Evolutionary conservation across 2,329 filamentous ascomycete genomes (phyloP).

Genomic region (Pseudogymnoascus sp.): DNA sequence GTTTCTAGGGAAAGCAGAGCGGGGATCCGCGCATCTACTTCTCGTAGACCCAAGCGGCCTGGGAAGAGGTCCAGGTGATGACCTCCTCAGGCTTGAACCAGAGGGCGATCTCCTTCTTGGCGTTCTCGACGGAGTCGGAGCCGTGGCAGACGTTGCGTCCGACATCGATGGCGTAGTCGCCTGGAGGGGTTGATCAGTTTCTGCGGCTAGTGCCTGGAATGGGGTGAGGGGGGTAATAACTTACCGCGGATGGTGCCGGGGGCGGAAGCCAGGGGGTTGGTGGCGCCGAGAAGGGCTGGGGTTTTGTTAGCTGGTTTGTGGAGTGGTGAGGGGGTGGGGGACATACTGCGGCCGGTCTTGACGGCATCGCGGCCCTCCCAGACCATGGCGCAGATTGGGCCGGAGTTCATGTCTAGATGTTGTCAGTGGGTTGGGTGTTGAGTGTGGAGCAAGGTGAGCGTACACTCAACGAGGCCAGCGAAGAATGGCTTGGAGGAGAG

Average conservation of each 20-base stretch:
- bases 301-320: constrained; percentile 18
- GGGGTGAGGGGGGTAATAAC: constrained; percentile 61
- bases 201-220: constrained; percentile 52
- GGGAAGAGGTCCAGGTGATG: constrained; percentile 73
- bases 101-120: constrained; percentile 98
- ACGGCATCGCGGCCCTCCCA: constrained; percentile 98
- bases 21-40: constrained; percentile 43
- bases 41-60: constrained; percentile 97
- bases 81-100: constrained; percentile 94
- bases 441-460: constrained; percentile 29
- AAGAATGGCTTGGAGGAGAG: constrained; percentile 95
- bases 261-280: constrained; percentile 90
- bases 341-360: constrained; percentile 90
- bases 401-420: constrained; percentile 80
- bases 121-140: constrained; percentile 96
- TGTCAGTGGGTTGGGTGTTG: constrained; percentile 23
- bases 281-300: constrained; percentile 85
- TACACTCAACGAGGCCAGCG: constrained; percentile 85
- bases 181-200: constrained; percentile 32
- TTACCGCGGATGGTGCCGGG: constrained; percentile 98
- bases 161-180: constrained; percentile 75
- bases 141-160: constrained; percentile 99
- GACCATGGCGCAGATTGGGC: constrained; percentile 98
- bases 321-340: constrained; percentile 10
- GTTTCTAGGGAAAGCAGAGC: not conserved